Percentiles rank a stretch among this genome's conserved stretches.
Evolutionary conservation across 768 basidiomycete genomes (phyloP).

Genomic region (Suillus ampliporus): DNA sequence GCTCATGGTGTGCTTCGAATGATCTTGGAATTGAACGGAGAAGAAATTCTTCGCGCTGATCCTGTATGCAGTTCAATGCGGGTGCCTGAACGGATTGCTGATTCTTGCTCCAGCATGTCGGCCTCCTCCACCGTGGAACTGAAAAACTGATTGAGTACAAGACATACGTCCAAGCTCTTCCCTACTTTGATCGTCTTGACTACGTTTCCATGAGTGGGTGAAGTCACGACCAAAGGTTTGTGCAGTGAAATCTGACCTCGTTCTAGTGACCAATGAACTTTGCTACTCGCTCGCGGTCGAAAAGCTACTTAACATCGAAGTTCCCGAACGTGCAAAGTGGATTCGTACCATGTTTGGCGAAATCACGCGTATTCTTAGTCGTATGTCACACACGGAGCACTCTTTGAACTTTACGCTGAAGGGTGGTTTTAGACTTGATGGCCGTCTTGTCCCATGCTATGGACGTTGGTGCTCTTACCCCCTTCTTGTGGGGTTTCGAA

Average conservation of each 20-base stretch:
- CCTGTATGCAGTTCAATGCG: constrained; percentile 55
- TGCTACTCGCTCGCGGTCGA: constrained; percentile 98
- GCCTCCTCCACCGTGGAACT: constrained; percentile 94
- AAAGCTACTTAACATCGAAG: constrained; percentile 96
- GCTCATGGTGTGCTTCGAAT: constrained; percentile 98
- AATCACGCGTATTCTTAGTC: constrained; percentile 94
- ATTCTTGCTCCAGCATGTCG: constrained; percentile 73
- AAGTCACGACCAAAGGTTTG: constrained; percentile 10
- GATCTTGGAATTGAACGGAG: constrained; percentile 97
- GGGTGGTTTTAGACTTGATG: constrained; percentile 76
- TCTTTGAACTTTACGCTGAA: not conserved
- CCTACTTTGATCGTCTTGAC: constrained; percentile 98
- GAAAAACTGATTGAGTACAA: constrained; percentile 99
- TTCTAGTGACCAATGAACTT: constrained; percentile 95
- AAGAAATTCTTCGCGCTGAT: constrained; percentile 89
- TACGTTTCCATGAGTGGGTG: constrained; percentile 98
- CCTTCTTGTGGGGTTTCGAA: constrained; percentile 99
- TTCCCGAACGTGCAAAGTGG: constrained; percentile 98
- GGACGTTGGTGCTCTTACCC: constrained; percentile 98
- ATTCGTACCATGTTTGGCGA: constrained; percentile 97
- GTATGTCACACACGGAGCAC: constrained; percentile 47
- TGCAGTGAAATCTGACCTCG: constrained; percentile 13
- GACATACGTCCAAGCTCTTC: constrained; percentile 95
- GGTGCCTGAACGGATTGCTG: not conserved
- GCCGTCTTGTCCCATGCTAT: constrained; percentile 94